These are phyloP conservation scores for Ogataea henricii DNA, from an alignment of 805 yeast genomes.

Conservation along the genomic window DNA sequence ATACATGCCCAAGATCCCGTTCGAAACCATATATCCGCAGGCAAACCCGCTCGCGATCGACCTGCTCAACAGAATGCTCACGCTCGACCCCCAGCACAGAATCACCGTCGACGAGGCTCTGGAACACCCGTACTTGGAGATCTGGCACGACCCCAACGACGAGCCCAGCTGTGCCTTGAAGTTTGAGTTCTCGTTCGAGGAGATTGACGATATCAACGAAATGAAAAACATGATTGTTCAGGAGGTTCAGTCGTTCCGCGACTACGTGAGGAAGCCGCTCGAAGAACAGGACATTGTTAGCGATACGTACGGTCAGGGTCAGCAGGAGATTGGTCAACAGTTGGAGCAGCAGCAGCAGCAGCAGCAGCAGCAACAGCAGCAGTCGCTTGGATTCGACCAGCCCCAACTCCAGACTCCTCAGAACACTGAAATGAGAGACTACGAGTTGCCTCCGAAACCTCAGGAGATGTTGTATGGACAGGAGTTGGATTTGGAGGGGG, in stretches of 20 bases:
- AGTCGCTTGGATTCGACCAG: constrained; percentile 26
- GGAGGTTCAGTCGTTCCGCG: constrained; percentile 78
- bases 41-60: constrained; percentile 90
- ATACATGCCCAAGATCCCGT: constrained; percentile 77
- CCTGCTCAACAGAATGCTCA: constrained; percentile 70
- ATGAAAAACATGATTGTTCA: constrained; percentile 78
- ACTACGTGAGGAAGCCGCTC: constrained; percentile 76
- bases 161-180: constrained; percentile 81
- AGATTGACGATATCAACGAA: constrained; percentile 71
- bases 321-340: constrained; percentile 18
- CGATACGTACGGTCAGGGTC: constrained; percentile 30
- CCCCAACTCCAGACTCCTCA: constrained; percentile 48
- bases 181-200: constrained; percentile 88
- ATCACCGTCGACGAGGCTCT: constrained; percentile 88
- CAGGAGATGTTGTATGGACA: constrained; percentile 46
- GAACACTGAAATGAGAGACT: constrained; percentile 43
- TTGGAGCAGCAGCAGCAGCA: constrained; percentile 22
- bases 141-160: constrained; percentile 93
- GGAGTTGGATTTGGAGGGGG: constrained; percentile 57
- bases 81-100: constrained; percentile 84
- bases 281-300: constrained; percentile 46
- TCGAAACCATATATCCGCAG: constrained; percentile 67
- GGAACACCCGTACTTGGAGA: constrained; percentile 80
- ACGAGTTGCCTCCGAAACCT: constrained; percentile 64
- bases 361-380: constrained; percentile 19